These are phyloP conservation scores for Rhizopogon vinicolor DNA, from an alignment of 768 basidiomycete species.

Conservation along the genomic window DNA sequence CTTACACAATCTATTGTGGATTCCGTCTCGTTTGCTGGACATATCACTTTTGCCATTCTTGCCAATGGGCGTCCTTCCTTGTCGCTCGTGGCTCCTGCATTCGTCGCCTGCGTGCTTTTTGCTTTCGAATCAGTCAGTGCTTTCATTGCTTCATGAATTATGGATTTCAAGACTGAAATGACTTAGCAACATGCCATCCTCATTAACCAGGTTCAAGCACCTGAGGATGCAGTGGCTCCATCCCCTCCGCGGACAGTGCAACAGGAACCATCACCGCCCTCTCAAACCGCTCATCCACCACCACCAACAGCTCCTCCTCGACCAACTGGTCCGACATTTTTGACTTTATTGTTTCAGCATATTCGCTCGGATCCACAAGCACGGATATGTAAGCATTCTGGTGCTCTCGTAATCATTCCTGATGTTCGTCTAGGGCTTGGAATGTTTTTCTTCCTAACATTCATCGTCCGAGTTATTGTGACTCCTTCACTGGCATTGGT, in stretches of 20 bases:
- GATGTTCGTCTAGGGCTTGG: slow-evolving; percentile 48
- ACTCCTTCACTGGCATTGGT: slow-evolving; percentile 61
- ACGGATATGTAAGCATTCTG: slow-evolving; percentile 52
- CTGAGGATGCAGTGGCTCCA: slow-evolving; percentile 49
- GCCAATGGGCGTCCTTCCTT: slow-evolving; percentile 80
- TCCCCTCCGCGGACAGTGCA: slow-evolving; percentile 18
- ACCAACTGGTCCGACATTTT: slow-evolving; percentile 23
- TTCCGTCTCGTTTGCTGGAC: slow-evolving; percentile 80
- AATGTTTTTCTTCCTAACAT: slow-evolving; percentile 62
- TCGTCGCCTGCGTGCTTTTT: slow-evolving; percentile 75
- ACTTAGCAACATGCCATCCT: slow-evolving; percentile 78
- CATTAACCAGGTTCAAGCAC: slow-evolving; percentile 79
- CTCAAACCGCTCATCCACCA: slow-evolving; percentile 15
- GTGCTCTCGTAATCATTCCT: background rate
- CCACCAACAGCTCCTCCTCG: slow-evolving; percentile 14
- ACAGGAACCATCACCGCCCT: slow-evolving; percentile 5
- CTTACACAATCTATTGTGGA: slow-evolving; percentile 76
- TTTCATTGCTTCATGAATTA: background rate
- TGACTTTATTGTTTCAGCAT: slow-evolving; percentile 52
- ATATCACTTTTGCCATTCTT: slow-evolving; percentile 84
- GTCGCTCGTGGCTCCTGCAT: slow-evolving; percentile 79
- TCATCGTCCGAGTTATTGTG: slow-evolving; percentile 71
- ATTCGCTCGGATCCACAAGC: slow-evolving; percentile 67
- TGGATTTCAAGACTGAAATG: background rate
- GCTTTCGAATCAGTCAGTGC: slow-evolving; percentile 74